Conservation (phyloP, 192 early-diverging fungal genomes). For the Mortierella antarctica region DNA sequence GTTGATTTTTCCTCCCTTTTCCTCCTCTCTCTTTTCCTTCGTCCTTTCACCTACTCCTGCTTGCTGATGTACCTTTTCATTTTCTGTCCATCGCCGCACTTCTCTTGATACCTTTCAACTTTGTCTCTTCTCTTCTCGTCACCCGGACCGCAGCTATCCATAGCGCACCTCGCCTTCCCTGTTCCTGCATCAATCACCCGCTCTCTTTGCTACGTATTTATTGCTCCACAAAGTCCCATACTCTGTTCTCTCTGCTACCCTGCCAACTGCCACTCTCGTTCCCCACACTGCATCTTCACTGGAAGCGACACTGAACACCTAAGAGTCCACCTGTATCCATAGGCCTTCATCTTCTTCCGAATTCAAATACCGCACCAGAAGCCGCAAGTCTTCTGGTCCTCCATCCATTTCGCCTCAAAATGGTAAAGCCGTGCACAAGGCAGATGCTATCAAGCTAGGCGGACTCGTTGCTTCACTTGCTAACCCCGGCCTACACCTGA, state of each 20-base stretch:
- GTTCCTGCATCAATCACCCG: not conserved
- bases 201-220: not conserved
- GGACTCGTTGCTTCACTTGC: no score
- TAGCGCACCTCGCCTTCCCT: no score
- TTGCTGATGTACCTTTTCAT: not conserved
- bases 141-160: no score
- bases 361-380: no score
- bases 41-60: not conserved
- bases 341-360: no score
- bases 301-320: no score
- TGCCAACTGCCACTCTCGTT: not conserved
- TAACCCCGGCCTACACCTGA: no score
- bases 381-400: not conserved
- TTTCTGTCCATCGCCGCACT: not conserved
- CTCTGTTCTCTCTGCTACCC: no score
- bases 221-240: no score
- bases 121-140: not conserved
- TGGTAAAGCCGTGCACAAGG: not conserved
- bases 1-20: slow-evolving; percentile 1
- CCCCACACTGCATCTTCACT: no score
- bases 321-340: no score
- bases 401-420: not conserved
- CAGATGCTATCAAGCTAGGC: no score
- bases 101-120: not conserved
- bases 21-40: not conserved